Percentiles rank a stretch among this genome's conserved stretches.
These are phyloP conservation scores for Taiozyma onychis DNA, from an alignment of 1,139 yeast species.

Conservation along the genomic window DNA sequence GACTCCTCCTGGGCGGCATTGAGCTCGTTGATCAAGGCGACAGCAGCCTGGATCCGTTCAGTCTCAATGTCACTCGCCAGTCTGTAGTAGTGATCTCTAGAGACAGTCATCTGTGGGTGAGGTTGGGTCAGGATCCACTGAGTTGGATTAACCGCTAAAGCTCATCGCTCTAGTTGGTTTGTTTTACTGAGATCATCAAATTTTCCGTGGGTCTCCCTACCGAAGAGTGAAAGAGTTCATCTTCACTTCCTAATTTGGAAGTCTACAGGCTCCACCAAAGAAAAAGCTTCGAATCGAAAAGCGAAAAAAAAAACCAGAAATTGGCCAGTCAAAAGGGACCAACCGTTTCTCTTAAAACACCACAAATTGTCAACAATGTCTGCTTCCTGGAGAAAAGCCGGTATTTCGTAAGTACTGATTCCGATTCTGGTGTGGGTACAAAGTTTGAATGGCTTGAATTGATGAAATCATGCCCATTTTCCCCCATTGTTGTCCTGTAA, in stretches of 20 bases:
- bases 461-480: neutral
- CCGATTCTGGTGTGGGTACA: neutral
- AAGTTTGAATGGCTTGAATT: neutral
- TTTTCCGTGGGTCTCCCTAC: neutral
- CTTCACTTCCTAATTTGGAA: slow-evolving; percentile 11
- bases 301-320: slow-evolving; percentile 1
- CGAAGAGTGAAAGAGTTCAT: neutral
- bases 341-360: neutral
- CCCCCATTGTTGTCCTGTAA: neutral
- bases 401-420: slow-evolving; percentile 48
- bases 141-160: neutral
- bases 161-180: neutral
- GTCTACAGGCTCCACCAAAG: slow-evolving; percentile 7
- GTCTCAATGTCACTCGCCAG: slow-evolving; percentile 72
- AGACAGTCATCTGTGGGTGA: slow-evolving; percentile 38
- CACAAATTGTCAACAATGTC: slow-evolving; percentile 40
- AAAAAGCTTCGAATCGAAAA: neutral
- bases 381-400: slow-evolving; percentile 75
- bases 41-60: slow-evolving; percentile 73
- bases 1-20: slow-evolving; percentile 36
- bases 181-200: neutral
- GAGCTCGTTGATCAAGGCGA: slow-evolving; percentile 56
- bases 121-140: too few relatives aligned
- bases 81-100: slow-evolving; percentile 71
- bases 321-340: neutral